Percentiles rank a stretch among this genome's conserved stretches.
Conservation (phyloP, 1,139 yeast genomes). For the Scheffersomyces stambukii region DNA sequence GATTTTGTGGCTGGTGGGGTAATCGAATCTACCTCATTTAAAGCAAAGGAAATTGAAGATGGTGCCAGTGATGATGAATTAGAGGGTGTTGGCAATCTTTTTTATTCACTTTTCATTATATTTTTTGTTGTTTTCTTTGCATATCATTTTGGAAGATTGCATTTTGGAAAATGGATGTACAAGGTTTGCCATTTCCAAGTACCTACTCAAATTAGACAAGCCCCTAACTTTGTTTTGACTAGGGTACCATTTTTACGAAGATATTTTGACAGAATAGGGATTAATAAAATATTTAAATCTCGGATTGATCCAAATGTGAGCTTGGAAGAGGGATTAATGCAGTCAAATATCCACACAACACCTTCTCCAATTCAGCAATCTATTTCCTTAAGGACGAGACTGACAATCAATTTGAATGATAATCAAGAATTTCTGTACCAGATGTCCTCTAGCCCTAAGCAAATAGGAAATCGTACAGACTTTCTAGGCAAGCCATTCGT, state of each 20-base stretch:
- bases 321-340: background rate
- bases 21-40: constrained; percentile 2
- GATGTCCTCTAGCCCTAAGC: too few species aligned
- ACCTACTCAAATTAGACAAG: constrained; percentile 14
- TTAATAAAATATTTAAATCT: too few species aligned
- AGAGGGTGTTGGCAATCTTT: constrained; percentile 5
- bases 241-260: constrained; percentile 17
- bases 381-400: constrained; percentile 37
- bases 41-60: constrained; percentile 11
- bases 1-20: constrained; percentile 37
- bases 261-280: constrained; percentile 20
- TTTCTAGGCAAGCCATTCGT: constrained; percentile 36
- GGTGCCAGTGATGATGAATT: constrained; percentile 22
- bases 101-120: constrained; percentile 16
- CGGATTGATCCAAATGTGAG: too few species aligned
- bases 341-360: constrained; percentile 1
- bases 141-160: constrained; percentile 15
- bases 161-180: constrained; percentile 13
- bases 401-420: constrained; percentile 32
- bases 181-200: constrained; percentile 14
- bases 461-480: too few species aligned
- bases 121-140: constrained; percentile 16
- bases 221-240: constrained; percentile 9
- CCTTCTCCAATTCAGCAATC: constrained; percentile 4
- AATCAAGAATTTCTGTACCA: too few species aligned